Evolutionary conservation across 2,329 filamentous ascomycete species (phyloP), one percentile per base, ranked within the genome.

Genomic region (Passalora sequoiae): DNA sequence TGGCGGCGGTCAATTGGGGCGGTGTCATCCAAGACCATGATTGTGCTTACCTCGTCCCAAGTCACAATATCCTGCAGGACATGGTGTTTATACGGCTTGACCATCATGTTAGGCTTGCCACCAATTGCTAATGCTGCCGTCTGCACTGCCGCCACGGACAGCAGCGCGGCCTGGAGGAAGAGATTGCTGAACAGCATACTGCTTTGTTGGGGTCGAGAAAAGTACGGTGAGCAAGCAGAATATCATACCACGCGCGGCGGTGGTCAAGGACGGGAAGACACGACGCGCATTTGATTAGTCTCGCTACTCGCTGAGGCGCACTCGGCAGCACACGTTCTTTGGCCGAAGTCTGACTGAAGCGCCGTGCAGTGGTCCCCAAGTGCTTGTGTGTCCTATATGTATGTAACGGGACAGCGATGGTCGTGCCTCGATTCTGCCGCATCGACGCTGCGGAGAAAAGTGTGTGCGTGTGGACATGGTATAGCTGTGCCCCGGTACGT

Each of bases 41-140:
- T n/a, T n/a, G n/a, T n/a, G n/a, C n/a, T 37, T 37, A 59, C 57
- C 30, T 84, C 73, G 60, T 89, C 84, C 78, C 82, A 89, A 33
- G 81, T 86, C 15, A 80, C 77, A 55, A 78, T 72, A 60, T 78
- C 68, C 57, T 80, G 77, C 35, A 80, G 58, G 17, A 67, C 60
- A 44, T 69, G 73, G 49, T 74, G 67, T 53, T 73, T 73, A 51
- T 70, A 69, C 4, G 66, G 64, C 50, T 70, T 64, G 28, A 75
- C 74, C 49, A 73, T 68, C 15, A 71, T 60, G 53, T 73, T 69
- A 8, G 72, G 64, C 42, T 69, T 70, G 46, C 74, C 72, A 25
- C 67, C 72, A 46, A 78, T 64, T 9, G 72, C 66, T 46, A 73
- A 63, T 41, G 71, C 74, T 46, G 55, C 46, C 9, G 51, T 52